These are phyloP conservation scores for Colletotrichum echinochloae DNA, from an alignment of 2,329 filamentous ascomycete species.

Conservation along the genomic window DNA sequence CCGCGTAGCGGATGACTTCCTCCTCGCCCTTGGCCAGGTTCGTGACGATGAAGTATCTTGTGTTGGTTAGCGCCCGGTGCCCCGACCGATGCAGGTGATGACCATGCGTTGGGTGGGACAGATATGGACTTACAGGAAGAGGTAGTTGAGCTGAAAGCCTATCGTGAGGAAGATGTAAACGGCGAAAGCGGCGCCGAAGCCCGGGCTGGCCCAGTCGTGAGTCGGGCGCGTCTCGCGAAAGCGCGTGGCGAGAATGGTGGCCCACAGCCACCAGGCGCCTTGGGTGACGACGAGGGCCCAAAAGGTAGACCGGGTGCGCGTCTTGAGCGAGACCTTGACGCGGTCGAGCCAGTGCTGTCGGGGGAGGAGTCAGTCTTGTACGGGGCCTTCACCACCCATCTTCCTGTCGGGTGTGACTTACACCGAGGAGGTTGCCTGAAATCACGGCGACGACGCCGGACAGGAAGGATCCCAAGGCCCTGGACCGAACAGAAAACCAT, in stretches of 20 bases:
- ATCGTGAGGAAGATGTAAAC: slow-evolving; percentile 75
- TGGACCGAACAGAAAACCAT: slow-evolving; percentile 77
- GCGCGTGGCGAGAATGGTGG: slow-evolving; percentile 71
- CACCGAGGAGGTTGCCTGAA: slow-evolving; percentile 74
- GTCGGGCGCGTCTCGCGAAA: slow-evolving; percentile 68
- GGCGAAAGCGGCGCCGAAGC: slow-evolving; percentile 75
- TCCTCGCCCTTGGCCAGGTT: slow-evolving; percentile 71
- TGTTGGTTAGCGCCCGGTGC: neutral
- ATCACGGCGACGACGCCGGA: slow-evolving; percentile 75
- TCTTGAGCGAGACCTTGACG: slow-evolving; percentile 64
- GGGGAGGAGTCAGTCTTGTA: slow-evolving; percentile 33
- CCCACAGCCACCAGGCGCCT: slow-evolving; percentile 80
- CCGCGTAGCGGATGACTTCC: slow-evolving; percentile 76
- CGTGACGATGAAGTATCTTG: slow-evolving; percentile 76
- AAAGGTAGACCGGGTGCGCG: slow-evolving; percentile 67
- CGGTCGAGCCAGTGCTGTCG: slow-evolving; percentile 68
- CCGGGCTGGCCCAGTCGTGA: slow-evolving; percentile 73
- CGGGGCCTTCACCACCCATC: neutral
- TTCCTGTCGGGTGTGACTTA: slow-evolving; percentile 47
- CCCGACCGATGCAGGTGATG: neutral
- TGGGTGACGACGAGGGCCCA: slow-evolving; percentile 66
- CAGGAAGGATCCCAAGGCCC: slow-evolving; percentile 78
- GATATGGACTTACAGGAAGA: slow-evolving; percentile 67
- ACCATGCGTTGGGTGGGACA: neutral
- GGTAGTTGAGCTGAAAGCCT: slow-evolving; percentile 79